These are phyloP conservation scores for Flaveria robusta DNA, from an alignment of 129 eudicot genomes.

Conservation along the genomic window DNA sequence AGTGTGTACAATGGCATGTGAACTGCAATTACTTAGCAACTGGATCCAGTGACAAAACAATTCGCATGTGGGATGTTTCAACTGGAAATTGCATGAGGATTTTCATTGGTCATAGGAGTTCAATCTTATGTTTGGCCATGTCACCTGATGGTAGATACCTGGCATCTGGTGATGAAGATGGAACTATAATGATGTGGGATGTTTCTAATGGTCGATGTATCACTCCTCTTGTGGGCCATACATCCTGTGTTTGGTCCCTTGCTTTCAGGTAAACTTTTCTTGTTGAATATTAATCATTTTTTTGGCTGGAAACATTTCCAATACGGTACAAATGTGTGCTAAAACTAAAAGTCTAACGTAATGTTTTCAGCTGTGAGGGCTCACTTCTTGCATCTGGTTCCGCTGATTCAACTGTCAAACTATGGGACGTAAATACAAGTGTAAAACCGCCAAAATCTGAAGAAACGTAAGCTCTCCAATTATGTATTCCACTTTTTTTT, in stretches of 20 bases:
- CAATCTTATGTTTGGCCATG: conserved; percentile 83
- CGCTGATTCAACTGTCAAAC: conserved; percentile 94
- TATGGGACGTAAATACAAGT: conserved; percentile 93
- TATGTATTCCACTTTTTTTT: background rate
- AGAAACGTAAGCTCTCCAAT: conserved; percentile 56
- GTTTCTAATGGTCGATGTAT: conserved; percentile 86
- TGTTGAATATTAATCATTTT: background rate
- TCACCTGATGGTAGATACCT: conserved; percentile 97
- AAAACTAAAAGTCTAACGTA: background rate
- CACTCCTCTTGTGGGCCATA: conserved; percentile 89
- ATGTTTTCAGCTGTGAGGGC: conserved; percentile 83
- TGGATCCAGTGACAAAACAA: conserved; percentile 98
- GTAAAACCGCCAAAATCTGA: conserved; percentile 60
- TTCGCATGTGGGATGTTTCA: conserved; percentile 93
- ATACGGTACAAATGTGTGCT: background rate
- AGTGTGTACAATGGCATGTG: conserved; percentile 98
- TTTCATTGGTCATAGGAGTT: conserved; percentile 95
- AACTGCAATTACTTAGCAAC: conserved; percentile 97
- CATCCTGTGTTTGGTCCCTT: conserved; percentile 93
- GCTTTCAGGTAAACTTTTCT: conserved; percentile 64
- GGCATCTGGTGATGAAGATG: conserved; percentile 99
- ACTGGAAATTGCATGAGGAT: conserved; percentile 91
- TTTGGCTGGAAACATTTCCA: background rate
- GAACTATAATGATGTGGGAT: conserved; percentile 98
- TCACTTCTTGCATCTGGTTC: conserved; percentile 99